phyloP scores from a whole-genome alignment of 129 eudicot genomes.

The Escallonia herrerae region DNA sequence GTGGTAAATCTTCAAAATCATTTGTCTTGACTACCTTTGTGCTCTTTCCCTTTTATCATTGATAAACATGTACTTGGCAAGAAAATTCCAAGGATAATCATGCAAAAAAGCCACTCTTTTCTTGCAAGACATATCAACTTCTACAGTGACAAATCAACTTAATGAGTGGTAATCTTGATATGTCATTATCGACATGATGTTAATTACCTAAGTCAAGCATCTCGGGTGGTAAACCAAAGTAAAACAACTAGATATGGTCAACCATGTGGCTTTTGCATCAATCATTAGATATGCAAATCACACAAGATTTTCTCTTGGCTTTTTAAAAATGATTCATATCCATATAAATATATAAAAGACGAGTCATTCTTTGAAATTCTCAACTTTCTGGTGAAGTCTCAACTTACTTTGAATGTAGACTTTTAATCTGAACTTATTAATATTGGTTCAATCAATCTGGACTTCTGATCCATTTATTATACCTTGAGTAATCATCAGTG shows the following conservation, averaged over 20 bases:
- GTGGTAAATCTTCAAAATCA: conserved; percentile 20
- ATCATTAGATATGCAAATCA: conserved; percentile 4
- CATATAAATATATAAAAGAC: too few relatives aligned
- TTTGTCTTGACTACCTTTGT: too few relatives aligned
- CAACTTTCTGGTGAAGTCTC: too few relatives aligned
- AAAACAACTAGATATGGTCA: neutral
- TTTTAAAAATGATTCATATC: neutral
- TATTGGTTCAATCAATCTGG: too few relatives aligned
- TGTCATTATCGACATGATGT: conserved; percentile 4
- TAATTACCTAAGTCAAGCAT: neutral
- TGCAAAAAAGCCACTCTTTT: neutral
- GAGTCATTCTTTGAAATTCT: too few relatives aligned
- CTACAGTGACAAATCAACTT: too few relatives aligned
- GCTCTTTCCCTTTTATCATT: neutral
- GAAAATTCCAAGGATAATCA: neutral
- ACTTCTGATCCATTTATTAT: too few relatives aligned
- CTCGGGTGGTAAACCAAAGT: too few relatives aligned
- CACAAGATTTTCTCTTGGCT: too few relatives aligned
- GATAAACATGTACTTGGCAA: neutral
- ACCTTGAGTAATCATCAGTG: too few relatives aligned
- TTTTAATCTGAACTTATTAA: too few relatives aligned
- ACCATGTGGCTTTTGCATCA: conserved; percentile 3
- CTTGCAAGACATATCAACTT: neutral
- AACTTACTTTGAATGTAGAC: too few relatives aligned
- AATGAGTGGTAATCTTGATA: neutral